Percentiles rank a stretch among this genome's conserved stretches.
Evolutionary conservation across 495 filamentous ascomycete species (phyloP).

Genomic region (Staphylotrichum longicolle): DNA sequence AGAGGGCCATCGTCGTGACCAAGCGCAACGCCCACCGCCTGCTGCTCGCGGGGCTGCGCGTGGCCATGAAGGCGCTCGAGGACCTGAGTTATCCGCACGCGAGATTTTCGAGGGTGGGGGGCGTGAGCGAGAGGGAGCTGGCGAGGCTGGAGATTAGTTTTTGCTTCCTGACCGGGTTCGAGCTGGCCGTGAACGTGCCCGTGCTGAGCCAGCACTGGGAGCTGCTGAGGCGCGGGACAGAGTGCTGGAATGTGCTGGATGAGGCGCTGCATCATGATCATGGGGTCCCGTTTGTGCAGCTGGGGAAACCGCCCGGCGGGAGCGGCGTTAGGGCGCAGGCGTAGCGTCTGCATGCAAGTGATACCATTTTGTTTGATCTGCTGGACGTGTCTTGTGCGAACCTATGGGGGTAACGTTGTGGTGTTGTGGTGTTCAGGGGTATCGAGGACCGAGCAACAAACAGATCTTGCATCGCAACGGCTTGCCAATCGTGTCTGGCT

Average conservation of each 20-base stretch:
- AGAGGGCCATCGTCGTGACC: conserved; percentile 71
- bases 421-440: too few relatives aligned
- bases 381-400: too few relatives aligned
- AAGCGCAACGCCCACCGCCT: conserved; percentile 83
- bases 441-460: too few relatives aligned
- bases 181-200: conserved; percentile 67
- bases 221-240: conserved; percentile 40
- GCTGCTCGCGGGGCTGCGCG: conserved; percentile 75
- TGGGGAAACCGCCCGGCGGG: conserved; percentile 14
- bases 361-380: conserved; percentile 5
- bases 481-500: too few relatives aligned
- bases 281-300: conserved; percentile 14
- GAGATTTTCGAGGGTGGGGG: conserved; percentile 84
- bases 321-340: conserved; percentile 4
- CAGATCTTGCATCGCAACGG: too few relatives aligned
- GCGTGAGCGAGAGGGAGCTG: conserved; percentile 76
- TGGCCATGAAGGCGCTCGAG: conserved; percentile 91
- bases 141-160: conserved; percentile 85
- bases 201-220: conserved; percentile 58
- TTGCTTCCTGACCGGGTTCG: conserved; percentile 80
- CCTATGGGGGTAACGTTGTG: too few relatives aligned
- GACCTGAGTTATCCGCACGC: conserved; percentile 82
- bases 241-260: conserved; percentile 28
- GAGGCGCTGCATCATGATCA: not conserved
- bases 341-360: not conserved